Evolutionary conservation across 495 filamentous ascomycete species (phyloP), one percentile per base, ranked within the genome.

Genomic region (Aspergillus sparsus): DNA sequence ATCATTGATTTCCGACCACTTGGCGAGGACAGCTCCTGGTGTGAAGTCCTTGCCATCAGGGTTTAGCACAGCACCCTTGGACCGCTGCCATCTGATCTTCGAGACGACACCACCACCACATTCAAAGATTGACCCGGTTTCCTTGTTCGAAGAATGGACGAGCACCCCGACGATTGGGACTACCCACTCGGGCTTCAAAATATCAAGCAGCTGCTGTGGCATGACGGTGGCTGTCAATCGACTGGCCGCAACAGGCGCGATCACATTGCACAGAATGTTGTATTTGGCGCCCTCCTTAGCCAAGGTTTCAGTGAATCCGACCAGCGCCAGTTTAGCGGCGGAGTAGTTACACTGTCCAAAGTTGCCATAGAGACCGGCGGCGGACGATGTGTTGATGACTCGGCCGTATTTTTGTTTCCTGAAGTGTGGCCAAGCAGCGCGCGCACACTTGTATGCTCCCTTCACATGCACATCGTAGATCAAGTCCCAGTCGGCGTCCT

Each of bases 291-390:
- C 94, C 79, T 98, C 94, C 80, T 97, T 98, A 52, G 95, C 94
- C 58, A 98, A 85, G 4, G 94, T 96, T 83, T 98, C 94, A 16
- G 94, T 97, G 81, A 98, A 98, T 61, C 92, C 94, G 57, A 98
- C 93, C 85, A 94, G 89, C 59, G 89, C 89, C 51, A 98, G 82
- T 82, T 98, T 98, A 64, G 94, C 94, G 56, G 94, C 93, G 34
- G 95, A 96, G 77, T 98, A 98, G 78, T 98, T 98, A 76, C 87
- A 82, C 80, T 98, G 94, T 57, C 94, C 94, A 71, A 98, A 98
- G 79, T 81, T 91, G 63, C 94, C 94, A 75, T 96, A 98, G 34
- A 98, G 83, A 68, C 94, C 94, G 54, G 94, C 95, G 21, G 93
- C 92, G n/a, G 93, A 97, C 49, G 95, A 84, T 21, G 95, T 98